phyloP scores from a whole-genome alignment of 1,139 yeast species.

The Oligophagozyma castellii region DNA sequence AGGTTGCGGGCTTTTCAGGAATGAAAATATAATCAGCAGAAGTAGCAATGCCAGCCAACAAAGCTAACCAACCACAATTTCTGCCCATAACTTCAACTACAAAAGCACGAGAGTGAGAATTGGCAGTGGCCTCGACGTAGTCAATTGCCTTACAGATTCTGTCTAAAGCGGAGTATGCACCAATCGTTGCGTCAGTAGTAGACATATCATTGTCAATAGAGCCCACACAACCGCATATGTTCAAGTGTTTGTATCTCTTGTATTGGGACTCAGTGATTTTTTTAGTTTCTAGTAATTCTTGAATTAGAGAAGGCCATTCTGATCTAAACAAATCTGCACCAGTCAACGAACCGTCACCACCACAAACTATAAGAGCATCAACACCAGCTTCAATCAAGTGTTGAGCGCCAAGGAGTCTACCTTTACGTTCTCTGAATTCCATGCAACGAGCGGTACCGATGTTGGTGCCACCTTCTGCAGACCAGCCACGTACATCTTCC shows the following conservation, averaged over 20 bases:
- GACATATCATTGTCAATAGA: slow-evolving; percentile 98
- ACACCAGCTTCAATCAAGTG: slow-evolving; percentile 81
- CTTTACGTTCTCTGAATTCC: slow-evolving; percentile 72
- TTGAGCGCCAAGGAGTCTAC: slow-evolving; percentile 70
- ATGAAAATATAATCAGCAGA: slow-evolving; percentile 90
- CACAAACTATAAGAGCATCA: slow-evolving; percentile 93
- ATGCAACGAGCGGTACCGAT: slow-evolving; percentile 93
- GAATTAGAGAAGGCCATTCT: slow-evolving; percentile 83
- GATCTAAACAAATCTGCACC: slow-evolving; percentile 91
- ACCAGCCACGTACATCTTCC: slow-evolving; percentile 90
- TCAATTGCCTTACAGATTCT: slow-evolving; percentile 90
- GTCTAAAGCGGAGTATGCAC: slow-evolving; percentile 87
- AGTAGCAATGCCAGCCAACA: slow-evolving; percentile 91
- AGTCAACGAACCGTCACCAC: slow-evolving; percentile 96
- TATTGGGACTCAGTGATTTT: slow-evolving; percentile 44
- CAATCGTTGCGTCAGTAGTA: slow-evolving; percentile 89
- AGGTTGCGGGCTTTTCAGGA: slow-evolving; percentile 43
- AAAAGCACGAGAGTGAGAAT: slow-evolving; percentile 93
- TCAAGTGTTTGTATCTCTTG: slow-evolving; percentile 53
- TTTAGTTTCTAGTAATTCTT: slow-evolving; percentile 46
- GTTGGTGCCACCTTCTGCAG: slow-evolving; percentile 84
- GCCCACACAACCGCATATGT: slow-evolving; percentile 91
- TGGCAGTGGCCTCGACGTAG: slow-evolving; percentile 85
- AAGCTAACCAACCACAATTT: slow-evolving; percentile 97
- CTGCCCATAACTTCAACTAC: slow-evolving; percentile 99